These are phyloP conservation scores for Gossypium ekmanianum DNA, from an alignment of 345 rosid genomes.

Conservation along the genomic window DNA sequence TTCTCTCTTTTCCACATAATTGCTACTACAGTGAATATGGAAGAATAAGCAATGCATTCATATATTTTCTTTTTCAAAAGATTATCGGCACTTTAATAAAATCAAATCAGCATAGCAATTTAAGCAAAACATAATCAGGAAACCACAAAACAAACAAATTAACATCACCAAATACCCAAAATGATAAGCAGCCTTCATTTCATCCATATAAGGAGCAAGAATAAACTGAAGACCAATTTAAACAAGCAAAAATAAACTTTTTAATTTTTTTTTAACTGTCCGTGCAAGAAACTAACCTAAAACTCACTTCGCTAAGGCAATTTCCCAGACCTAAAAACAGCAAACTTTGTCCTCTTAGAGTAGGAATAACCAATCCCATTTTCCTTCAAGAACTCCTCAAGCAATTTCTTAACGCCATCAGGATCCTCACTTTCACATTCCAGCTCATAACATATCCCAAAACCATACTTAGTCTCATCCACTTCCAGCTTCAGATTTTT, in stretches of 20 bases:
- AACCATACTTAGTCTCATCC: slow-evolving; percentile 70
- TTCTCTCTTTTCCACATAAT: background rate
- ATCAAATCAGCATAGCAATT: background rate
- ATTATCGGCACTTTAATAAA: background rate
- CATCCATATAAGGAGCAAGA: background rate
- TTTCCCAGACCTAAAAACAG: slow-evolving; percentile 65
- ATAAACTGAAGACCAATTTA: background rate
- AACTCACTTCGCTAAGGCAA: slow-evolving; percentile 42
- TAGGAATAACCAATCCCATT: slow-evolving; percentile 51
- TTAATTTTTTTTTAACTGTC: background rate
- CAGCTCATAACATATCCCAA: slow-evolving; percentile 69
- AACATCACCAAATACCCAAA: background rate
- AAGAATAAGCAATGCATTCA: background rate
- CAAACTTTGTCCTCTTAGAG: slow-evolving; percentile 75
- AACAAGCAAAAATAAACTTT: background rate
- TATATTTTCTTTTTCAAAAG: background rate
- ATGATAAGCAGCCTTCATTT: background rate
- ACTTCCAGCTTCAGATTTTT: slow-evolving; percentile 69
- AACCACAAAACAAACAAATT: background rate
- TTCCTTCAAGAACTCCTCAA: slow-evolving; percentile 54
- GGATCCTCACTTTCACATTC: slow-evolving; percentile 84
- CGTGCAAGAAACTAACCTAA: background rate
- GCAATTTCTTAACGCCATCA: slow-evolving; percentile 53
- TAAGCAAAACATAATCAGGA: background rate
- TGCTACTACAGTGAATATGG: background rate